Conservation (phyloP, 129 eudicot species). For the Tagetes erecta region DNA sequence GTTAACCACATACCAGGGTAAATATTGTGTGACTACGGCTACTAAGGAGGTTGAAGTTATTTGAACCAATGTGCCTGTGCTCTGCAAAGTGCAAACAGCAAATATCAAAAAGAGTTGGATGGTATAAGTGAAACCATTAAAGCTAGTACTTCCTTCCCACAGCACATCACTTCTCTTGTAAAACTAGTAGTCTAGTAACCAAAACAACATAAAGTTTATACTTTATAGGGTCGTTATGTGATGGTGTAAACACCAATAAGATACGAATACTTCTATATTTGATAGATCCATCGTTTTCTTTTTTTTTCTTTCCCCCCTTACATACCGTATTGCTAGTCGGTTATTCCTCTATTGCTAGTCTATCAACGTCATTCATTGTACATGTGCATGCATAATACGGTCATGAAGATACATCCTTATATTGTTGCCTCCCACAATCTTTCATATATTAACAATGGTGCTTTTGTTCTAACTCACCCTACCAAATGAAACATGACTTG, state of each 20-base stretch:
- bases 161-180: conserved; percentile 10
- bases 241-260: not conserved
- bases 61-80: conserved; percentile 98
- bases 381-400: conserved; percentile 1
- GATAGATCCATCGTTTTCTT: not conserved
- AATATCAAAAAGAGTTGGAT: conserved; percentile 21
- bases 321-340: not conserved
- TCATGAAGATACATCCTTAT: not conserved
- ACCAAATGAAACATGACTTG: conserved; percentile 15
- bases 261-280: not conserved
- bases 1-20: conserved; percentile 71
- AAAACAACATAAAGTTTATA: not conserved
- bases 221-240: conserved; percentile 2
- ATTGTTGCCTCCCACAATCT: not conserved
- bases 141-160: conserved; percentile 18
- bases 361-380: not conserved
- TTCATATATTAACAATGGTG: not conserved
- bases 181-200: not conserved
- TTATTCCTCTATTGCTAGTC: not conserved
- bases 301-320: not conserved
- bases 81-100: conserved; percentile 73
- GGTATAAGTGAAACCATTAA: conserved; percentile 2
- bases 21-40: conserved; percentile 99
- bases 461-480: not conserved
- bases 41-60: conserved; percentile 89